phyloP scores from a whole-genome alignment of 2,329 filamentous ascomycete species.

The Phaeosphaeriaceae sp. region DNA sequence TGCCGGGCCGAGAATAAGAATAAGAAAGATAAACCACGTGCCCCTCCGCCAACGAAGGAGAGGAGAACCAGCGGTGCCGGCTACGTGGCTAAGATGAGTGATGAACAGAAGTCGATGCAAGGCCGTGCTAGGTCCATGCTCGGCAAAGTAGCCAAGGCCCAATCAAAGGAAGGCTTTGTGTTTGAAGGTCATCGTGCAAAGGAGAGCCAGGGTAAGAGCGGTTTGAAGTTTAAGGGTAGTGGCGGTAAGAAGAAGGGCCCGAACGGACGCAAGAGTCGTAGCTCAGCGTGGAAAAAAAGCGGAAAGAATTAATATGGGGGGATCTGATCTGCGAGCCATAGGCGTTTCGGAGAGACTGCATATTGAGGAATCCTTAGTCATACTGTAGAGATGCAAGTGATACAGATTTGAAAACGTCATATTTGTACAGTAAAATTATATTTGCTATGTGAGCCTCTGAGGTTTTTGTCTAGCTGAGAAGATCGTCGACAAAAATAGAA shows the following conservation, averaged over 20 bases:
- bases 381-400: too few species aligned
- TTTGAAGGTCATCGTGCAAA: conserved; percentile 82
- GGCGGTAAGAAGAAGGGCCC: conserved; percentile 49
- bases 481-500: too few species aligned
- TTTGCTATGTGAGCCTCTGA: too few species aligned
- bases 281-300: conserved; percentile 54
- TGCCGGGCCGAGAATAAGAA: conserved; percentile 69
- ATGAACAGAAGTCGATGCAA: conserved; percentile 71
- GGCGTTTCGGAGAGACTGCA: too few species aligned
- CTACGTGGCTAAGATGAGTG: conserved; percentile 74
- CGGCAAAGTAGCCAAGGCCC: conserved; percentile 69
- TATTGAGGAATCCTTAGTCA: too few species aligned
- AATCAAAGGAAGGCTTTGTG: conserved; percentile 73
- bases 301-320: conserved; percentile 36
- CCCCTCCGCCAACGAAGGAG: conserved; percentile 41
- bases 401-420: too few species aligned
- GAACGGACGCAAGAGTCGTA: conserved; percentile 52
- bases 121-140: conserved; percentile 78
- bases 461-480: too few species aligned
- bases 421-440: too few species aligned
- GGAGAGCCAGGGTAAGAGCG: conserved; percentile 68
- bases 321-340: background rate
- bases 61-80: conserved; percentile 49
- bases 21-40: conserved; percentile 41
- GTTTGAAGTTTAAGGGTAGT: conserved; percentile 62